These are phyloP conservation scores for Suhomyces taliae DNA, from an alignment of 1,139 yeast genomes.

Conservation along the genomic window DNA sequence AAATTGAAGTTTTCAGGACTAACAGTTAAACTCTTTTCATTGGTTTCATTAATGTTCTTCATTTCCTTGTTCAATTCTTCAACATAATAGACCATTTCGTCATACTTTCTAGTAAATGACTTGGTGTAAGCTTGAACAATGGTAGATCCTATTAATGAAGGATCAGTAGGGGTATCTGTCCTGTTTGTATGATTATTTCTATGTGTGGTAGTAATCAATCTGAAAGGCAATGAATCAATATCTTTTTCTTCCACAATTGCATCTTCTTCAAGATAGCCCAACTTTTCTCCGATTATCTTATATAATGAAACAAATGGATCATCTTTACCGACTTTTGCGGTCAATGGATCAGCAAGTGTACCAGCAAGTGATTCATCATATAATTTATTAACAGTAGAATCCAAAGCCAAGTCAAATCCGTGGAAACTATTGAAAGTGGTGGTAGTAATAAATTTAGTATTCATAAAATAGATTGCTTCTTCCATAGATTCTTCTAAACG, in stretches of 20 bases:
- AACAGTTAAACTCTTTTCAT: constrained; percentile 1
- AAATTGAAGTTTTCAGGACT: constrained; percentile 28
- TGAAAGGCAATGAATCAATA: constrained; percentile 35
- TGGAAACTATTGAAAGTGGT: constrained; percentile 56
- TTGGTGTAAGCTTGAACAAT: constrained; percentile 43
- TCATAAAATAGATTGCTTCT: constrained; percentile 75
- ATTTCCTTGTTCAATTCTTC: constrained; percentile 44
- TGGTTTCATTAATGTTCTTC: constrained; percentile 18
- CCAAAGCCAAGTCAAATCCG: constrained; percentile 79
- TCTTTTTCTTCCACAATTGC: constrained; percentile 15
- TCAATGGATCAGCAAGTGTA: constrained; percentile 50
- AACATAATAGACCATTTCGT: constrained; percentile 49
- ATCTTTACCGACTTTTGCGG: constrained; percentile 58
- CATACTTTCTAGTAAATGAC: constrained; percentile 40
- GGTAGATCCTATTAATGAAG: constrained; percentile 27
- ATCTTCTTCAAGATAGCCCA: constrained; percentile 30
- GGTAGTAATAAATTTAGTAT: constrained; percentile 55
- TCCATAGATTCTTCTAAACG: constrained; percentile 63
- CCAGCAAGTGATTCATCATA: constrained; percentile 51
- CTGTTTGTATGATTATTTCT: constrained; percentile 77
- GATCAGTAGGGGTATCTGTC: constrained; percentile 54
- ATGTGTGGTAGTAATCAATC: constrained; percentile 66
- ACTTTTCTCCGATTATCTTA: constrained; percentile 46
- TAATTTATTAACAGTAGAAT: constrained; percentile 44
- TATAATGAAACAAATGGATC: constrained; percentile 54